These are phyloP conservation scores for Jacaranda mimosifolia DNA, from an alignment of 257 asterid genomes.

Conservation along the genomic window DNA sequence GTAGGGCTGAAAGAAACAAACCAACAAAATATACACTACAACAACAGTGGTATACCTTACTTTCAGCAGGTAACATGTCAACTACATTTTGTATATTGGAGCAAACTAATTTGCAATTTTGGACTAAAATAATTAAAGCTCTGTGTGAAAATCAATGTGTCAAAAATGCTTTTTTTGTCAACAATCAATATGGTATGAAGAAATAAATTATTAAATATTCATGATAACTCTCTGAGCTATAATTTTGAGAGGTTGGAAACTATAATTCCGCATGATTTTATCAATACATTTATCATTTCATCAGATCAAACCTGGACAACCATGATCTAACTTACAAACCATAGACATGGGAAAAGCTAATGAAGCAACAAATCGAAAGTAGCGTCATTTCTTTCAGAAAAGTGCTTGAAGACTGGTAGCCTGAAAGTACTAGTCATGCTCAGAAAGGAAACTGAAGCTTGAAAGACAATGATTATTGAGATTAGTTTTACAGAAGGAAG, in stretches of 20 bases:
- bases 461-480: background rate
- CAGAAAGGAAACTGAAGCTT: background rate
- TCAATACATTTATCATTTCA: background rate
- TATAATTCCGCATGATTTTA: constrained; percentile 4
- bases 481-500: background rate
- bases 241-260: background rate
- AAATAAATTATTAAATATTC: background rate
- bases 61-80: background rate
- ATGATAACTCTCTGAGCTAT: background rate
- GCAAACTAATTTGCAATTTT: background rate
- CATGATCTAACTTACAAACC: no score
- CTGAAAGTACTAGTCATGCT: background rate
- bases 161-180: background rate
- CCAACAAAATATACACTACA: background rate
- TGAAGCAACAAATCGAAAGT: background rate
- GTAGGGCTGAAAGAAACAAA: background rate
- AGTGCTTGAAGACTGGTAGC: background rate
- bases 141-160: background rate
- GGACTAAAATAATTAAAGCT: background rate
- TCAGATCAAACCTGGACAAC: background rate
- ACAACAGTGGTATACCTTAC: background rate
- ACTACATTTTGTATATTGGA: background rate
- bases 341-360: background rate
- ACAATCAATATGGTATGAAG: background rate
- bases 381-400: background rate